Evolutionary conservation across 2,329 filamentous ascomycete genomes (phyloP), one percentile per base, ranked within the genome.

Genomic region (Mariannaea elegans): DNA sequence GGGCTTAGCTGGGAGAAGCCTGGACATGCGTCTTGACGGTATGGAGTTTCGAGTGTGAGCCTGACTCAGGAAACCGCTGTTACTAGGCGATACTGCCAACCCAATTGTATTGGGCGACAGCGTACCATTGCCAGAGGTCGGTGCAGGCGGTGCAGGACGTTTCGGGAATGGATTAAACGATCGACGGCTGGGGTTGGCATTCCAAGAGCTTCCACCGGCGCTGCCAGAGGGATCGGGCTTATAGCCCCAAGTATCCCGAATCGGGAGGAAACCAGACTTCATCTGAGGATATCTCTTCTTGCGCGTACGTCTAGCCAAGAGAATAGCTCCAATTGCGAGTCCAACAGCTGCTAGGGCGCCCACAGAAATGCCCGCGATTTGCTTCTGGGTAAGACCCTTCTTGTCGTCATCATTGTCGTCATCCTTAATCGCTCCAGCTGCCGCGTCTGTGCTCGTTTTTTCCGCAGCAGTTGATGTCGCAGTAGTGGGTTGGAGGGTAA

Each of bases 311-410:
- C 81, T 76, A 3, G 78, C 77, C 13, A 84, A 54, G 7, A 84
- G 65, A 21, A 87, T 79, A 12, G 84, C 69, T 4, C 77, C 78
- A 24, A 86, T 67, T 6, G 80, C 82, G 16, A 89, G 65, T 4
- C 80, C 72, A 3, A 82, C 75, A 2, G 80, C 81, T 4, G 81
- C 83, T 4, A 81, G 78, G 10, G 81, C 77, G 6, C 85, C 88
- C 4, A 87, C 77, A 1, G 82, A 77, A 59, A 90, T 87, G 7
- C 87, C 88, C 16, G 81, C 81, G 45, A 89, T 80, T 62, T 87
- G 83, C 4, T 74, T 75, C 7, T 76, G 77, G 27, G 63, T 76
- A 13, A 78, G 71, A 27, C 53, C 56, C 12, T 52, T 59, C 18
- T 59, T 65, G 2, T 61, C 52, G 13, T 55, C 52, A n/a, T 61